Evolutionary conservation across 2,329 filamentous ascomycete species (phyloP), one percentile per base, ranked within the genome.

Genomic region (Pyrenochaeta sp.): DNA sequence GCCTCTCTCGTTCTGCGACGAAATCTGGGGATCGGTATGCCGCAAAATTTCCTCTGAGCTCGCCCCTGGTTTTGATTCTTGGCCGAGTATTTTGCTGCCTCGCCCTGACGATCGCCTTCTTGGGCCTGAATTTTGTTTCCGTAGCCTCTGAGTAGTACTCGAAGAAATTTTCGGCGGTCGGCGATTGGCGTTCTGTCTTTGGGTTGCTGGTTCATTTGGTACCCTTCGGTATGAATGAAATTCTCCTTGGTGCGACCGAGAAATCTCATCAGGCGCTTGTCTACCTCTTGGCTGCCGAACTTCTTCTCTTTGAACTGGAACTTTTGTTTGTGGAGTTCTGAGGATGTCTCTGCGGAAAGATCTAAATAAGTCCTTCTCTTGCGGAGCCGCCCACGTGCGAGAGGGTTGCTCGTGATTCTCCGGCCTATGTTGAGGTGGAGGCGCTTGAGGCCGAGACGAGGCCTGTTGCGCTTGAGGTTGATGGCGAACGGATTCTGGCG

Each of bases 341-440:
- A 4, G 4, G 23, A 27, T 27, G 9, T 35, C 32, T 17, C 14
- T 35, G 12, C 15, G 5, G 32, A 12, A 5, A 35, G 12, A 17
- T 11, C 15, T 35, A 17, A 11, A 11, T 4, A 44, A 51, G 50
- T 31, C 17, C 47, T 56, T 29, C 17, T 58, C 49, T 55, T 62
- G 48, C 46, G 50, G 21, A 58, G 45, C 39, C 49, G 46, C 31
- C 39, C 43, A 36, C 45, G 53, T 3, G 58, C 54, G 52, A 63
- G 37, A 1, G 58, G 56, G 33, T 61, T 61, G 39, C 46, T 62
- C 14, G 52, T 62, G 35, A 55, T 35, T 36, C 49, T 56, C 40
- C 58, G 55, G 42, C 54, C 60, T 39, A 66, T 57, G 56, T 54
- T 49, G 20, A 66, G 59, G 45, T 53, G 49, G 9, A 49, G 45